These are phyloP conservation scores for Hypoxylon perforatum DNA, from an alignment of 495 filamentous ascomycete genomes.

Conservation along the genomic window DNA sequence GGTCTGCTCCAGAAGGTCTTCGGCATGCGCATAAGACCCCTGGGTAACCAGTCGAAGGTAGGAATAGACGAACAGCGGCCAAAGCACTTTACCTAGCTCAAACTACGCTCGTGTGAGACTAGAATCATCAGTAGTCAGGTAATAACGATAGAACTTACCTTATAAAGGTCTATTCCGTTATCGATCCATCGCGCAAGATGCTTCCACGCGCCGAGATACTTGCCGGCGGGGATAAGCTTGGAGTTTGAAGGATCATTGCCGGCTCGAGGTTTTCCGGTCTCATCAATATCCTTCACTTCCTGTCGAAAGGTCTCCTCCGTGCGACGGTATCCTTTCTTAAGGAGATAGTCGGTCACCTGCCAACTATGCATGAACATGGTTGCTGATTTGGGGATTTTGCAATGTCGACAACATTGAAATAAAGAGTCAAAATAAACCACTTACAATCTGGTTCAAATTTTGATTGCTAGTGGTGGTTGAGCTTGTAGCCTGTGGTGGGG, in stretches of 20 bases:
- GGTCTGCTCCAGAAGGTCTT: constrained; percentile 74
- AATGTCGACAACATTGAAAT: background rate
- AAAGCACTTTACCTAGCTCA: constrained; percentile 86
- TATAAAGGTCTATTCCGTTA: constrained; percentile 91
- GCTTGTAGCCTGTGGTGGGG: constrained; percentile 38
- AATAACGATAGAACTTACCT: constrained; percentile 61
- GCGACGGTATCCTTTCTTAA: constrained; percentile 93
- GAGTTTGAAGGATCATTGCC: constrained; percentile 25
- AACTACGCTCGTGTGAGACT: constrained; percentile 65
- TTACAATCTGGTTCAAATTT: constrained; percentile 95
- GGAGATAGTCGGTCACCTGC: constrained; percentile 94
- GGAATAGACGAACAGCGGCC: constrained; percentile 94
- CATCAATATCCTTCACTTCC: constrained; percentile 72
- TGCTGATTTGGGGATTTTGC: too few relatives aligned
- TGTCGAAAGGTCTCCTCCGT: constrained; percentile 93
- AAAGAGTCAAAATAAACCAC: constrained; percentile 47
- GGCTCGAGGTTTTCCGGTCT: constrained; percentile 41
- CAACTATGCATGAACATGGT: background rate
- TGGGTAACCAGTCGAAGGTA: constrained; percentile 85
- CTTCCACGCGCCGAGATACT: constrained; percentile 78
- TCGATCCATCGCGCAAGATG: constrained; percentile 85
- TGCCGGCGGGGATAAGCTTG: constrained; percentile 52
- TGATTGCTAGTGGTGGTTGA: constrained; percentile 69
- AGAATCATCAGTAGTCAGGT: background rate
- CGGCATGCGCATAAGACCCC: constrained; percentile 73